Evolutionary conservation across 75 land plant genomes (phyloP).

Genomic region (Pinus taeda): DNA sequence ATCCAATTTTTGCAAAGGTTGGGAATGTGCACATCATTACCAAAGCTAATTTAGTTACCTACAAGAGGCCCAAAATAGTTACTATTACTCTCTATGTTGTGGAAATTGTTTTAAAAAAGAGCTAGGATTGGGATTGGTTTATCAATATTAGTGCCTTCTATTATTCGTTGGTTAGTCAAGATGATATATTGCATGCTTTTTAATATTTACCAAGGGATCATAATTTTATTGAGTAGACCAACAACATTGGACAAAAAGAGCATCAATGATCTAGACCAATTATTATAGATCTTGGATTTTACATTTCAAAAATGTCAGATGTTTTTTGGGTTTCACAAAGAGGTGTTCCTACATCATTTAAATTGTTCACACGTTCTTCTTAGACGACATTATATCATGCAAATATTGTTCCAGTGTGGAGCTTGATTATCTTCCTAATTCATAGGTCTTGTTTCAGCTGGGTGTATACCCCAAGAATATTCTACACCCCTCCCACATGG

Average conservation of each 20-base stretch:
- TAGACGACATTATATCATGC: constrained; percentile 66
- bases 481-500: too few relatives aligned
- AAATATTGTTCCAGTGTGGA: constrained; percentile 14
- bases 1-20: constrained; percentile 22
- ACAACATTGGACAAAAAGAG: constrained; percentile 74
- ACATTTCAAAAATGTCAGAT: constrained; percentile 67
- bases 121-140: constrained; percentile 78
- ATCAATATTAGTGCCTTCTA: constrained; percentile 71
- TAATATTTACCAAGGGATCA: constrained; percentile 61
- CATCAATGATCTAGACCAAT: constrained; percentile 81
- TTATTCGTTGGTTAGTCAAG: constrained; percentile 71
- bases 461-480: too few relatives aligned
- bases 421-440: too few relatives aligned
- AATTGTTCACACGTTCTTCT: constrained; percentile 90
- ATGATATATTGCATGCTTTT: constrained; percentile 65
- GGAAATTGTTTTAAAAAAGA: constrained; percentile 44
- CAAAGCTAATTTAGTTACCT: constrained; percentile 58
- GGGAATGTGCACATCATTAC: constrained; percentile 57
- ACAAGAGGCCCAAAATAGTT: constrained; percentile 63
- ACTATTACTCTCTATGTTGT: constrained; percentile 69
- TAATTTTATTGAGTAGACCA: constrained; percentile 77
- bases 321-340: constrained; percentile 84
- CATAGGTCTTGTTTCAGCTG: too few relatives aligned
- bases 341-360: constrained; percentile 81
- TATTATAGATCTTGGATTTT: constrained; percentile 89